These are phyloP conservation scores for Diutina neorugosa DNA, from an alignment of 1,139 yeast genomes.

Conservation along the genomic window DNA sequence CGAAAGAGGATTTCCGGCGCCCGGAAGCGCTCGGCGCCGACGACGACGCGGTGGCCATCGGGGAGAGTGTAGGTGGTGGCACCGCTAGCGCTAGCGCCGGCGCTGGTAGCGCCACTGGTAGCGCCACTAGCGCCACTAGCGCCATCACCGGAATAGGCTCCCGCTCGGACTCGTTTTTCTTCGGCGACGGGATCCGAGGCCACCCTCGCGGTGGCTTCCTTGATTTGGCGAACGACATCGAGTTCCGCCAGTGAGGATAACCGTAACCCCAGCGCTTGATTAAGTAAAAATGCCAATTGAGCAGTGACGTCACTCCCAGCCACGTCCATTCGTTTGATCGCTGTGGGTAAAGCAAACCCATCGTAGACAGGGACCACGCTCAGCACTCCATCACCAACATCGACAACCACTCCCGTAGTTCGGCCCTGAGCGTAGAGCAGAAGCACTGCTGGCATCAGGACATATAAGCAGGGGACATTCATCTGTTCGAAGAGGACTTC, in stretches of 20 bases:
- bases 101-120: neutral
- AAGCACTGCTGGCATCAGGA: constrained; percentile 74
- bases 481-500: constrained; percentile 76
- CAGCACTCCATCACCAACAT: constrained; percentile 86
- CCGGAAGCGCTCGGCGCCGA: constrained; percentile 60
- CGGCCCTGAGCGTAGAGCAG: constrained; percentile 81
- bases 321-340: constrained; percentile 64
- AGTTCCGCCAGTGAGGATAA: constrained; percentile 64
- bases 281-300: constrained; percentile 51
- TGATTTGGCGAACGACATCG: constrained; percentile 68
- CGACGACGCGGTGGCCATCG: constrained; percentile 57
- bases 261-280: constrained; percentile 49
- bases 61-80: constrained; percentile 51
- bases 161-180: constrained; percentile 41
- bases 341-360: constrained; percentile 69
- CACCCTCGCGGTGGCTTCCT: constrained; percentile 63
- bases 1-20: constrained; percentile 69
- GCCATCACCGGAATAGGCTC: constrained; percentile 11
- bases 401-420: constrained; percentile 83
- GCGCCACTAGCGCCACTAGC: constrained; percentile 6
- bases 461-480: constrained; percentile 77
- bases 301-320: constrained; percentile 87
- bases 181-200: constrained; percentile 61
- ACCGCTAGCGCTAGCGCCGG: constrained; percentile 11
- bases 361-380: constrained; percentile 84